Evolutionary conservation across 1,284 basidiomycete genomes (phyloP), one percentile per base, ranked within the genome.

Genomic region (Ceratobasidium sp.): DNA sequence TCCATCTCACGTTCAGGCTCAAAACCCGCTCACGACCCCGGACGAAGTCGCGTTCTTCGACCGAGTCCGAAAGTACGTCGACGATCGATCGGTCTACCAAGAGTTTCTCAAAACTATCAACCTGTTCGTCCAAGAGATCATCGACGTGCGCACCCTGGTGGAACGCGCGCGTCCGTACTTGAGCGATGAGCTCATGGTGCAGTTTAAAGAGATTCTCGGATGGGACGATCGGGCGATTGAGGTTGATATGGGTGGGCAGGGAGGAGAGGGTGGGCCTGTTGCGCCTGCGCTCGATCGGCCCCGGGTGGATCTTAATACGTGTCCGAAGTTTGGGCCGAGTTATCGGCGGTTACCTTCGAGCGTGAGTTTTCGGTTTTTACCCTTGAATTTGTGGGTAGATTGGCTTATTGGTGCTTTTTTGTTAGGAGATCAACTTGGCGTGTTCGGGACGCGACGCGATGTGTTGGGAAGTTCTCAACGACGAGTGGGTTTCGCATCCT

Each of bases 41-140:
- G 94, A 96, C 80, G 96, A 98, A 83, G 89, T 97, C 33, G 87
- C 94, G 15, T 99, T 99, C 88, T 99, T 99, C 83, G 96, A 99
- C 83, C 91, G 94, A 70, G 94, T 96, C 83, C 90, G 90, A 84
- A 90, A 89, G 83, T 86, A 85, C 82, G 86, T 90, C 81, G 96
- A 97, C 82, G 95, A 94, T 83, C 92, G 95, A 54, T 92, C 96
- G 73, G 93, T 93, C 3, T 99, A 98, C 86, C 94, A 97, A 84
- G 97, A 99, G 85, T 99, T 99, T 86, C 87, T 99, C 81, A 98
- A 97, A 84, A 88, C 98, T 77, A 90, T 98, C 83, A 99, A 99
- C 84, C 88, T 99, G 1, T 99, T 97, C 84, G 94, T 96, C 1
- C 96, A 98, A 83, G 96, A 97, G 89, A 87, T 90, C 82, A 89